phyloP scores from a whole-genome alignment of 2,329 filamentous ascomycete species.

The Scopulariopsis brevicaulis region DNA sequence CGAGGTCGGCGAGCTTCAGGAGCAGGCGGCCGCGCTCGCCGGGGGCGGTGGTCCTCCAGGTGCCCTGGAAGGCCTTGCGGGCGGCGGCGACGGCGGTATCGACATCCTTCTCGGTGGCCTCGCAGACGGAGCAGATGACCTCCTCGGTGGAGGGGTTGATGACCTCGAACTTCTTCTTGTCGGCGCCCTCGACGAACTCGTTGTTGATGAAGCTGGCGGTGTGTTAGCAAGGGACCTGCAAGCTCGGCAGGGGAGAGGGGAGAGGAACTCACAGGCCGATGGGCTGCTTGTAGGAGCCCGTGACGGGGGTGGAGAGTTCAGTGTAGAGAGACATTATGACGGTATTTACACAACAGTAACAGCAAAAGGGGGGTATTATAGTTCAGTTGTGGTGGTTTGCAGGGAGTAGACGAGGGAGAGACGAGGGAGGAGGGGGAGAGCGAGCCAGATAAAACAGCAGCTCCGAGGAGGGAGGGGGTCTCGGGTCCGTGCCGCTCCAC shows the following conservation, averaged over 20 bases:
- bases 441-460: too few species aligned
- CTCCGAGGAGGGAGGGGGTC: too few species aligned
- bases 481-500: too few species aligned
- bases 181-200: slow-evolving; percentile 67
- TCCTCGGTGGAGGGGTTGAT: slow-evolving; percentile 82
- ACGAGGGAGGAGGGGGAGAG: too few species aligned
- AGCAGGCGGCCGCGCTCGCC: slow-evolving; percentile 59
- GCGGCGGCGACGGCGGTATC: slow-evolving; percentile 74
- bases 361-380: too few species aligned
- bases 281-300: slow-evolving; percentile 47
- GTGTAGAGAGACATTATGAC: slow-evolving; percentile 34
- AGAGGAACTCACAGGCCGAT: slow-evolving; percentile 43
- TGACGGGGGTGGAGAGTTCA: slow-evolving; percentile 57
- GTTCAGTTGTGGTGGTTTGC: too few species aligned
- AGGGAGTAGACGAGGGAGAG: too few species aligned
- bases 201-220: slow-evolving; percentile 76
- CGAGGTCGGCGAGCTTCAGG: slow-evolving; percentile 66
- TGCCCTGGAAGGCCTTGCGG: slow-evolving; percentile 71
- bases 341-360: neutral
- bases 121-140: slow-evolving; percentile 70
- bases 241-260: neutral
- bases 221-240: slow-evolving; percentile 1
- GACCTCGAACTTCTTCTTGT: slow-evolving; percentile 86
- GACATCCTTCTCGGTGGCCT: slow-evolving; percentile 81
- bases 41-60: slow-evolving; percentile 60